Percentiles rank a stretch among this genome's conserved stretches.
phyloP scores from a whole-genome alignment of 2,329 filamentous ascomycete genomes.

The Aspergillaceae sp. region DNA sequence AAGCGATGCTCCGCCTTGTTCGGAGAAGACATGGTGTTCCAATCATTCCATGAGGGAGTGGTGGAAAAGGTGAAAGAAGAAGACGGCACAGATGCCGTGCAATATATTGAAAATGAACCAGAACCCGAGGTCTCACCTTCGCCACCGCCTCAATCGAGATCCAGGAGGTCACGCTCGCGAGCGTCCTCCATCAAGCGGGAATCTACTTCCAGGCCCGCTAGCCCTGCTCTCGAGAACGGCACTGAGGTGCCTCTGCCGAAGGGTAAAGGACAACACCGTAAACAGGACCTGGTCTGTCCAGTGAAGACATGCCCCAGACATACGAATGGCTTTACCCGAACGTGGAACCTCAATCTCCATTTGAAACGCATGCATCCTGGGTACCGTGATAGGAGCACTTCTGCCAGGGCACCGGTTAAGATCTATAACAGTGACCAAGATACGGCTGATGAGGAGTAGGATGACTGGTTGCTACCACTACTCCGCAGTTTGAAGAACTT shows the following conservation, averaged over 20 bases:
- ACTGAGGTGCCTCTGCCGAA: constrained; percentile 1
- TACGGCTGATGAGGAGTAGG: not conserved
- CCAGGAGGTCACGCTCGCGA: constrained; percentile 5
- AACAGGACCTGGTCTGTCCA: constrained; percentile 24
- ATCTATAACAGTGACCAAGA: not conserved
- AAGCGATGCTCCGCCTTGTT: constrained; percentile 70
- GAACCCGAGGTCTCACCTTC: constrained; percentile 1
- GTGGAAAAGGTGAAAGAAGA: constrained; percentile 14
- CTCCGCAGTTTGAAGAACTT: not conserved
- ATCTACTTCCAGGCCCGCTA: constrained; percentile 8
- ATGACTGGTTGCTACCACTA: not conserved
- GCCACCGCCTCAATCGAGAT: constrained; percentile 2
- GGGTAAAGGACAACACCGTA: constrained; percentile 21
- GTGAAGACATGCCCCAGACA: constrained; percentile 21
- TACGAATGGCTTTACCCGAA: constrained; percentile 25
- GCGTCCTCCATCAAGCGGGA: constrained; percentile 6
- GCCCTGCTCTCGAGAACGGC: constrained; percentile 4
- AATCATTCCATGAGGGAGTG: constrained; percentile 42
- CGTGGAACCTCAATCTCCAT: constrained; percentile 31
- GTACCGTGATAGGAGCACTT: constrained; percentile 5
- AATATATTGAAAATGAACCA: constrained; percentile 29
- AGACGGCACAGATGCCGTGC: constrained; percentile 11
- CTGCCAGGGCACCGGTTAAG: not conserved
- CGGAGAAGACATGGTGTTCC: constrained; percentile 59
- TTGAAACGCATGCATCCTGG: constrained; percentile 24